Percentiles rank a stretch among this genome's conserved stretches.
These are phyloP conservation scores for Aspergillus vadensis DNA, from an alignment of 2,329 filamentous ascomycete species.

Conservation along the genomic window DNA sequence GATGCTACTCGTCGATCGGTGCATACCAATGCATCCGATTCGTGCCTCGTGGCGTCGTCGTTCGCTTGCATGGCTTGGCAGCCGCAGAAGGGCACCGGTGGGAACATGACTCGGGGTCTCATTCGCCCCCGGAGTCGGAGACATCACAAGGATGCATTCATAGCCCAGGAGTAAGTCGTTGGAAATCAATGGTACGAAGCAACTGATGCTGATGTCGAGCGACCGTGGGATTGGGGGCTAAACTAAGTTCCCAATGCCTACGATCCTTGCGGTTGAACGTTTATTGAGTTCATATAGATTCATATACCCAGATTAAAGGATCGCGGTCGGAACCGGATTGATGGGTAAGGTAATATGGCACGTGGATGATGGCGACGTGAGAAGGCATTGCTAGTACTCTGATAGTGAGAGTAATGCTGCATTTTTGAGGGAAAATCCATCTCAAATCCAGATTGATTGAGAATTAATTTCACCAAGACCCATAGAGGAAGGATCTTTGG, in stretches of 20 bases:
- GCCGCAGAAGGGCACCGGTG: conserved; percentile 7
- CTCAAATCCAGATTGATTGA: background rate
- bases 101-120: conserved; percentile 6
- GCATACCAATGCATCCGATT: conserved; percentile 19
- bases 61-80: conserved; percentile 15
- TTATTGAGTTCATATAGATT: background rate
- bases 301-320: background rate
- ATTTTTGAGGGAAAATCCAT: background rate
- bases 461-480: background rate
- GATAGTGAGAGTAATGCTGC: background rate
- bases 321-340: background rate
- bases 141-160: background rate
- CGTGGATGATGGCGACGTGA: background rate
- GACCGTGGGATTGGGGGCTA: background rate
- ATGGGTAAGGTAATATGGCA: background rate
- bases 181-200: background rate
- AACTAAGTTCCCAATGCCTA: background rate
- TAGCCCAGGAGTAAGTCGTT: too few relatives aligned
- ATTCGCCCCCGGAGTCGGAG: background rate
- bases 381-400: too few relatives aligned
- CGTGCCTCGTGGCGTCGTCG: conserved; percentile 23
- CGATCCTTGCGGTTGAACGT: background rate
- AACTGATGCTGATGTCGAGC: background rate
- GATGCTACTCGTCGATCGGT: conserved; percentile 21
- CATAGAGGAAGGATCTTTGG: background rate